A percentile compares a stretch with the other conserved stretches of the same genome.
Evolutionary conservation across 371 early-diverging fungal species (phyloP).

Genomic region (Mucor saturninus): DNA sequence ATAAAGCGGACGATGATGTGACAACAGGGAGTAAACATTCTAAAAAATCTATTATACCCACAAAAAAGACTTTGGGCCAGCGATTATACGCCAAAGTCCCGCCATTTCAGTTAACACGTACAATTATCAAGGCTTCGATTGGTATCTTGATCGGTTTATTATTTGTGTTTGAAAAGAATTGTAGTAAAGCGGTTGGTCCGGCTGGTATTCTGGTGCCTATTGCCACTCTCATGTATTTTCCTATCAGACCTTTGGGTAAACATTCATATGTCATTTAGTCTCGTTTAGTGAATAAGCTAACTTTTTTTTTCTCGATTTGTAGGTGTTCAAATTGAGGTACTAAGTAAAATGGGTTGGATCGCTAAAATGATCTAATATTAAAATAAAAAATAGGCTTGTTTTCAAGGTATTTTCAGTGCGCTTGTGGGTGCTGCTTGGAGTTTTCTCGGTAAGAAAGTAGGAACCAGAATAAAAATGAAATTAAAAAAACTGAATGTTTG

Average conservation of each 20-base stretch:
- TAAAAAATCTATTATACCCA: not conserved
- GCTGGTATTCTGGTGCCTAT: conserved; percentile 28
- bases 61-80: conserved; percentile 4
- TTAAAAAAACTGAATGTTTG: not conserved
- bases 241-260: conserved; percentile 29
- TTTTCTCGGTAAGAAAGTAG: conserved; percentile 20
- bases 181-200: conserved; percentile 20
- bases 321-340: conserved; percentile 35
- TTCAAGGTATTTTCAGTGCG: conserved; percentile 22
- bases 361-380: not conserved
- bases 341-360: not conserved
- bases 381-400: conserved; percentile 11
- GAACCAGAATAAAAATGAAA: not conserved
- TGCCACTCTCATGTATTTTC: conserved; percentile 25
- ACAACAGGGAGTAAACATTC: conserved; percentile 1
- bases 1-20: not conserved
- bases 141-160: conserved; percentile 21
- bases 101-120: conserved; percentile 18
- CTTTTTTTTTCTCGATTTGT: not conserved
- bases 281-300: not conserved
- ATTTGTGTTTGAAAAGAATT: conserved; percentile 23
- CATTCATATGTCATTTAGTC: not conserved
- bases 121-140: conserved; percentile 23
- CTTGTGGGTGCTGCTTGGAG: conserved; percentile 31
- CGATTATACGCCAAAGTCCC: conserved; percentile 16